phyloP scores from a whole-genome alignment of 179 eudicot species.

The Beta lomatogona region DNA sequence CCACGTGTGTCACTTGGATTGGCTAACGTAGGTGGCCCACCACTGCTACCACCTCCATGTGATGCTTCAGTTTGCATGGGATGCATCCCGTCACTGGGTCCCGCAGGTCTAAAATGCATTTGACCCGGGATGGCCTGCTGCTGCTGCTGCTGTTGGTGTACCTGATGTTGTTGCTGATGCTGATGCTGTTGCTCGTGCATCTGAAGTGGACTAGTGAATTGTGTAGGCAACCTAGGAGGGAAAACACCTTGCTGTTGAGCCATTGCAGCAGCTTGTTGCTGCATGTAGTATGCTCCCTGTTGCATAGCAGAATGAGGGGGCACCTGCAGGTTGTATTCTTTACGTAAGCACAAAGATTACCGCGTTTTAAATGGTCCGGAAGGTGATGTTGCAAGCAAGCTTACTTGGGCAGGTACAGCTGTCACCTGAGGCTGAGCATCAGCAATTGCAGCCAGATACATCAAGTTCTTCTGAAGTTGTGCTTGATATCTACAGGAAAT shows the following conservation, averaged over 20 bases:
- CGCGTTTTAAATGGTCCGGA: background rate
- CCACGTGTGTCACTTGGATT: constrained; percentile 38
- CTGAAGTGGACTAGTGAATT: constrained; percentile 55
- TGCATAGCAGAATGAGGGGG: constrained; percentile 84
- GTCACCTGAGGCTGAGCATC: constrained; percentile 98
- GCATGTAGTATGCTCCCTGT: constrained; percentile 85
- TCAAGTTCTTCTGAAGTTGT: constrained; percentile 90
- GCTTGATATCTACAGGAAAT: constrained; percentile 73
- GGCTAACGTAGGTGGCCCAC: constrained; percentile 34
- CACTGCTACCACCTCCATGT: constrained; percentile 40
- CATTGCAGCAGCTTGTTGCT: constrained; percentile 80
- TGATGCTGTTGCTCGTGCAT: constrained; percentile 61
- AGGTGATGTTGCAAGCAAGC: background rate
- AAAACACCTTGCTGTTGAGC: constrained; percentile 67
- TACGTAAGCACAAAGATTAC: constrained; percentile 12
- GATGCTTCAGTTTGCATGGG: constrained; percentile 43
- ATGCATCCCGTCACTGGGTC: constrained; percentile 51
- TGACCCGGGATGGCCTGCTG: constrained; percentile 55
- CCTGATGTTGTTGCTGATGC: constrained; percentile 31
- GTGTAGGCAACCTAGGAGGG: constrained; percentile 59
- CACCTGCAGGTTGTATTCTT: constrained; percentile 52
- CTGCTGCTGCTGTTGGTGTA: constrained; percentile 49
- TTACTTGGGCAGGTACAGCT: constrained; percentile 73
- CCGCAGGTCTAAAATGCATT: constrained; percentile 54
- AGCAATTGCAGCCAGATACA: constrained; percentile 97